Percentiles rank a stretch among this genome's conserved stretches.
Evolutionary conservation across 129 eudicot species (phyloP).

Genomic region (Centrapalus pauciflorus): DNA sequence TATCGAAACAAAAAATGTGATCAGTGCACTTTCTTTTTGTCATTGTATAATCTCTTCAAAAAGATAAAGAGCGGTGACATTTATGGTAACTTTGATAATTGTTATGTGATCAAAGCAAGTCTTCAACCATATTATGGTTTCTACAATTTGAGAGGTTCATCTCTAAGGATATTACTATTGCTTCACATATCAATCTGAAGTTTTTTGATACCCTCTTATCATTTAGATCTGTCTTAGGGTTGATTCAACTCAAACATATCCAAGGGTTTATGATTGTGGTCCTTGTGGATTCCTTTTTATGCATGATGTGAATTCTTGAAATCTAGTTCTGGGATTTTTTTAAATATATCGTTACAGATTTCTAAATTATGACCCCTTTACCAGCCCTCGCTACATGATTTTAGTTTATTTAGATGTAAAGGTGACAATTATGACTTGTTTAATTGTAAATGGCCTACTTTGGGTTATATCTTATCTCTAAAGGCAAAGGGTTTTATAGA

Average conservation of each 20-base stretch:
- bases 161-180: too few relatives aligned
- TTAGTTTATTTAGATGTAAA: background rate
- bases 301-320: background rate
- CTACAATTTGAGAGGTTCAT: too few relatives aligned
- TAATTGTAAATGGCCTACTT: too few relatives aligned
- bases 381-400: background rate
- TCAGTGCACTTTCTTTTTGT: background rate
- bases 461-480: too few relatives aligned
- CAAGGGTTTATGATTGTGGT: background rate
- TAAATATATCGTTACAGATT: background rate
- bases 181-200: background rate
- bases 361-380: background rate
- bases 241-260: background rate
- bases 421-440: too few relatives aligned
- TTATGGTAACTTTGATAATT: background rate
- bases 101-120: too few relatives aligned
- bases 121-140: too few relatives aligned
- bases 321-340: background rate
- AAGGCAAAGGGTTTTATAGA: too few relatives aligned
- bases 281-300: background rate
- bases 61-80: too few relatives aligned
- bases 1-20: background rate
- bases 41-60: background rate
- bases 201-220: background rate
- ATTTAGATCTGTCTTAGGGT: background rate